Percentiles rank a stretch among this genome's conserved stretches.
Evolutionary conservation across 495 filamentous ascomycete genomes (phyloP).

Genomic region (Neurospora sp.): DNA sequence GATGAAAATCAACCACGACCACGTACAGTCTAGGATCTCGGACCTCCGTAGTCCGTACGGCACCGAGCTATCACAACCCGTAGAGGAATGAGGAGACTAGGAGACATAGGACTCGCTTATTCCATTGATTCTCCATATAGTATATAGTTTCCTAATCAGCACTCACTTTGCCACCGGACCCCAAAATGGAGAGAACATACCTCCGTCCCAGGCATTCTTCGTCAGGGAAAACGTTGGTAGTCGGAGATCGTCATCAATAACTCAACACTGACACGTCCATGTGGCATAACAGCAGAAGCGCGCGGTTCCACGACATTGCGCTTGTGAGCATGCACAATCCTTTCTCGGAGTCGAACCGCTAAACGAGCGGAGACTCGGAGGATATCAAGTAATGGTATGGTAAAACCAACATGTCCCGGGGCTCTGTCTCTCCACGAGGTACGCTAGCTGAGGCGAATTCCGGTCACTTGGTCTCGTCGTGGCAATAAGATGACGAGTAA

Average conservation of each 20-base stretch:
- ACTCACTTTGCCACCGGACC: background rate
- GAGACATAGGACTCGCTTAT: background rate
- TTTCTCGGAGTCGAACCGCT: background rate
- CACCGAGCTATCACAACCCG: background rate
- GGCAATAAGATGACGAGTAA: background rate
- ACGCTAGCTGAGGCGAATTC: background rate
- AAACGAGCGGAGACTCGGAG: background rate
- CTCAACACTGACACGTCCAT: background rate
- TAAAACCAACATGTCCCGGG: background rate
- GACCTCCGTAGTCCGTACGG: background rate
- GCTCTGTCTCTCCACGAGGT: background rate
- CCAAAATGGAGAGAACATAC: background rate
- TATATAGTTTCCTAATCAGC: too few relatives aligned
- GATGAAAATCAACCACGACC: background rate
- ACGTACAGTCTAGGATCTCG: background rate
- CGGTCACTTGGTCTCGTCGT: background rate
- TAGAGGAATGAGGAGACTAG: background rate
- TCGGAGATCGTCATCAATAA: background rate
- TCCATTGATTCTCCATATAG: too few relatives aligned
- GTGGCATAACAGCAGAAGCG: background rate
- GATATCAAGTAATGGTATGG: background rate
- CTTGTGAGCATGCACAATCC: background rate
- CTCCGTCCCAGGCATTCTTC: background rate
- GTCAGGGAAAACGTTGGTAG: background rate
- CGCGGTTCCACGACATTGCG: background rate